A percentile compares a stretch with the other conserved stretches of the same genome.
These are phyloP conservation scores for Hordeum marinum DNA, from an alignment of 176 grass and related monocot species.

Conservation along the genomic window DNA sequence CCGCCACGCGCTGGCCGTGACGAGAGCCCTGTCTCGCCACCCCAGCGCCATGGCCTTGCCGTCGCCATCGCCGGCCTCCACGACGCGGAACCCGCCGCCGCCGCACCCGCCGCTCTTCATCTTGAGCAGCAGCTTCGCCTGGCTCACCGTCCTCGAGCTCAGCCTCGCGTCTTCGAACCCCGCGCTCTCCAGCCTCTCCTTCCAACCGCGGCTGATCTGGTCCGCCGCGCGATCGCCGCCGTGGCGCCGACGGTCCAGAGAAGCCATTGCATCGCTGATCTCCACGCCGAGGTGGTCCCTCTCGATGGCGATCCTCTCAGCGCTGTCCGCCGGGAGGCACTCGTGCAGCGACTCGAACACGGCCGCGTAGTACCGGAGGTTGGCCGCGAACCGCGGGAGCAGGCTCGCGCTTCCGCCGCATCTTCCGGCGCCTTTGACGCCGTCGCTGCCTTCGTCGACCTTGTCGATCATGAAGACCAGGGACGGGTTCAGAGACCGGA, in stretches of 20 bases:
- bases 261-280: constrained; percentile 40
- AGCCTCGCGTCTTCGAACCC: constrained; percentile 50
- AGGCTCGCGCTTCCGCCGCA: constrained; percentile 1
- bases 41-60: constrained; percentile 43
- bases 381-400: constrained; percentile 42
- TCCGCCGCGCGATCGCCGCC: not conserved
- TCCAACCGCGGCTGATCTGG: constrained; percentile 18
- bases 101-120: constrained; percentile 59
- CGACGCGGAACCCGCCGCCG: constrained; percentile 49
- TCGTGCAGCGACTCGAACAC: constrained; percentile 80
- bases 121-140: constrained; percentile 84
- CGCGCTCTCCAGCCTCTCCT: constrained; percentile 38
- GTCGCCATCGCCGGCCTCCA: constrained; percentile 38
- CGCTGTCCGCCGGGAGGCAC: constrained; percentile 66
- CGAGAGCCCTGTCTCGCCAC: constrained; percentile 52
- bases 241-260: not conserved
- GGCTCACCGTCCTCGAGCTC: constrained; percentile 76
- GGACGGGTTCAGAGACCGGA: constrained; percentile 50
- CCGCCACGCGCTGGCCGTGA: constrained; percentile 51
- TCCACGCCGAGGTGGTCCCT: constrained; percentile 64
- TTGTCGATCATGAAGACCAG: constrained; percentile 59
- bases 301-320: constrained; percentile 70
- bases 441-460: not conserved
- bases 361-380: constrained; percentile 55
- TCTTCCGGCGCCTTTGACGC: not conserved